Evolutionary conservation across 1,139 yeast species (phyloP).

Genomic region (Lodderomyces beijingensis): DNA sequence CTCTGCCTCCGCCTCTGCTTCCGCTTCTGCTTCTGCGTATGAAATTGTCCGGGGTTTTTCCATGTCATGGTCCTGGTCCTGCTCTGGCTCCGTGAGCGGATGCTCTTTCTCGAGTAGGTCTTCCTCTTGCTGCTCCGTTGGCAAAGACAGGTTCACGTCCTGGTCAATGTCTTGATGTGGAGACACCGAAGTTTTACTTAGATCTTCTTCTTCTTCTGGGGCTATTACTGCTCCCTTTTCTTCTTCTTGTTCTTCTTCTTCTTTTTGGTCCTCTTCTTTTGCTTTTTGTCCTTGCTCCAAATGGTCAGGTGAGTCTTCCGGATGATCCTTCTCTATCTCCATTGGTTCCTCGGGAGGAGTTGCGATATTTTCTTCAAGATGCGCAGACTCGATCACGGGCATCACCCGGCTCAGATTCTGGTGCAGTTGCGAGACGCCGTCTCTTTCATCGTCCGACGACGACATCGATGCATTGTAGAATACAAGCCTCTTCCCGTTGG

Average conservation of each 20-base stretch:
- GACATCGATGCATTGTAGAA: too few species aligned
- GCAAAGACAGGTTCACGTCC: conserved; percentile 3
- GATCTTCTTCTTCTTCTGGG: conserved; percentile 14
- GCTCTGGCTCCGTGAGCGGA: conserved; percentile 6
- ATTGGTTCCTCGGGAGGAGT: background rate
- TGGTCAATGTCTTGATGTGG: conserved; percentile 7
- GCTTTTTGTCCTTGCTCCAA: background rate
- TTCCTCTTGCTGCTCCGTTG: conserved; percentile 10
- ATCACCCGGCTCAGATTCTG: too few species aligned
- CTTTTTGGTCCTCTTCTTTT: conserved; percentile 9
- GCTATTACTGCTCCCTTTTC: conserved; percentile 4
- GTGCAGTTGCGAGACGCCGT: too few species aligned
- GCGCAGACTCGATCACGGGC: too few species aligned
- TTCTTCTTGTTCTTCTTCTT: conserved; percentile 14
- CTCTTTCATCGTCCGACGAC: too few species aligned
- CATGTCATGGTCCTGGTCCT: conserved; percentile 9
- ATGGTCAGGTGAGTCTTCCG: too few species aligned
- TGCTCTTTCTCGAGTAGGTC: conserved; percentile 8
- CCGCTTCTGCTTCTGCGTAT: conserved; percentile 7
- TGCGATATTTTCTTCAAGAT: background rate
- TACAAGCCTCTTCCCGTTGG: too few species aligned
- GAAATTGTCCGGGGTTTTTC: conserved; percentile 7
- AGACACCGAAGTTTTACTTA: conserved; percentile 18
- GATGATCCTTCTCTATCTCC: too few species aligned
- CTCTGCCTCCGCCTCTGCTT: conserved; percentile 6